phyloP scores from a whole-genome alignment of 2,329 filamentous ascomycete genomes.

The Aspergillus fischeri region DNA sequence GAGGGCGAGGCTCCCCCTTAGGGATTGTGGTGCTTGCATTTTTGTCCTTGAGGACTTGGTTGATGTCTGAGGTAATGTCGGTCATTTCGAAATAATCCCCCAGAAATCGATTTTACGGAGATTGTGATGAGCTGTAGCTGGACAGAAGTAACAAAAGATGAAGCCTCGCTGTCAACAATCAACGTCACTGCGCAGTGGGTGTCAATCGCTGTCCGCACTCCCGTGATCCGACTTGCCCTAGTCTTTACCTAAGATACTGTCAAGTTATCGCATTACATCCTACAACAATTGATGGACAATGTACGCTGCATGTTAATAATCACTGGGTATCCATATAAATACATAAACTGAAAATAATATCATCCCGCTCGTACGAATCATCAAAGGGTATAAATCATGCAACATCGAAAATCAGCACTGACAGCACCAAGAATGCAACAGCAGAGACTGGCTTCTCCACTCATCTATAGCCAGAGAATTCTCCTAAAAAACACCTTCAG shows the following conservation, averaged over 20 bases:
- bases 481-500: conserved; percentile 7
- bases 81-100: conserved; percentile 29
- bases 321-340: neutral
- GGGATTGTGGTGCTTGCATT: conserved; percentile 33
- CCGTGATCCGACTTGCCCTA: neutral
- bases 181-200: neutral
- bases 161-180: neutral
- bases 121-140: conserved; percentile 4
- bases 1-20: conserved; percentile 17
- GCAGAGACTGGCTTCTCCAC: neutral
- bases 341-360: neutral
- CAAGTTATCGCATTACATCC: neutral
- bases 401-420: neutral
- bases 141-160: neutral
- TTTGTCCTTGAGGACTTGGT: conserved; percentile 29
- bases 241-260: too few species aligned
- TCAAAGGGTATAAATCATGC: neutral
- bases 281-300: neutral
- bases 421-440: neutral
- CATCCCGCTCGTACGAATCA: neutral
- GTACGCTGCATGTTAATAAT: neutral
- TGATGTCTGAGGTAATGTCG: conserved; percentile 38
- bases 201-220: neutral
- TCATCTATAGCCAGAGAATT: conserved; percentile 13
- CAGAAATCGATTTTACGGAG: neutral